Evolutionary conservation across 1,284 basidiomycete genomes (phyloP), one percentile per base, ranked within the genome.

Genomic region (Apiotrichum akiyoshidainum): DNA sequence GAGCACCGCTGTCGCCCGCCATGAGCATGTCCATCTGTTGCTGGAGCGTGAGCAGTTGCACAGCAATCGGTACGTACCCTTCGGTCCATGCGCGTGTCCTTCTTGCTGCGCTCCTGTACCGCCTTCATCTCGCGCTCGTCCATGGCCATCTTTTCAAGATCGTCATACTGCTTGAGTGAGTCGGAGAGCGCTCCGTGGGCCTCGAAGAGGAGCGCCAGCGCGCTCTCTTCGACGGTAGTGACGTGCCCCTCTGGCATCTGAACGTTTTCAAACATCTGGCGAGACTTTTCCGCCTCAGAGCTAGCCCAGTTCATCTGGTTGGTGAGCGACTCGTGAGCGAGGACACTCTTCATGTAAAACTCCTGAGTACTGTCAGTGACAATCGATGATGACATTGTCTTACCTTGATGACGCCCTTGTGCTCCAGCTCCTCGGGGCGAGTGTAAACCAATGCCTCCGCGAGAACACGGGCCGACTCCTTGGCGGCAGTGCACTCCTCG

Each of bases 281-380:
- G 67, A 22, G 72, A 73, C 47, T 65, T 74, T 57, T 57, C 64
- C 3, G 80, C 80, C 60, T 79, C 76, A 0, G 78, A 73, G 54
- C 77, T 73, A 1, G 78, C 79, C 80, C 80, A 81, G 26, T 72
- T 74, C 67, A 81, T 75, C 59, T 80, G 78, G 39, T 71, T 70
- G 1, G 72, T 72, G 44, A 81, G 65, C 14, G 74, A 70, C 39
- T 77, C 74, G 52, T 78, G 75, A 33, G 73, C 74, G 2, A 67
- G 59, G 61, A 80, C 69, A 55, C 74, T 74, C 49, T 75, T 74
- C 5, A 62, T 56, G 60, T 79, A 76, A 57, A 79, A 77, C 61
- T 80, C 76, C 74, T 78, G 67, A 26, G 11, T 13, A 5, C 11
- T 17, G 55, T 59, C 52, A 58, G 57, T 13, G 10, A 12, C 10